Evolutionary conservation across 2,329 filamentous ascomycete species (phyloP), one percentile per base, ranked within the genome.

Genomic region (Lizonia empirigonia): DNA sequence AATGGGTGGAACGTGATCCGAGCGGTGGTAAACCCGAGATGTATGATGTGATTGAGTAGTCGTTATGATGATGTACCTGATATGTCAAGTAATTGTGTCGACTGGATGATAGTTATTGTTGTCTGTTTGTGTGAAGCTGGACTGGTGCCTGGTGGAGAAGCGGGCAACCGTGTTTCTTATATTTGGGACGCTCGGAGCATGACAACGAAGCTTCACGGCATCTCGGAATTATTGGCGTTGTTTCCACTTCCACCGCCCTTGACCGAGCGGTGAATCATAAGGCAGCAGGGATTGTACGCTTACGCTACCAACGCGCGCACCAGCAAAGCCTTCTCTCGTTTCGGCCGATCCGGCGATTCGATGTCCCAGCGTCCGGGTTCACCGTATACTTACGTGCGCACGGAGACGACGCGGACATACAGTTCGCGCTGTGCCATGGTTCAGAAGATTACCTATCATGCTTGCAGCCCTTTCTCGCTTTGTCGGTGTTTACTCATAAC

Each of bases 1-100:
- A 69, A 67, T 71, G 44, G 63, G 56, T 49, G 60, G 63, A 62
- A 66, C 58, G 68, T 65, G 68, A 66, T 70, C 58, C 67, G 68
- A 69, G 67, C 61, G 44, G 55, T 50, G 41, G 26, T 46, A 46
- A 40, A 27, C 22, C 44, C 36, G 53, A 53, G 10, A 39, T 44
- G 53, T 52, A 41, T 57, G 50, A 46, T 44, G 53, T 55, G 41
- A 33, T 52, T 34, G 32, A 45, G 15, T 26, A 39, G 24, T 40
- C 49, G 55, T 42, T 24, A 38, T 42, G 37, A 52, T 52, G 42
- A 52, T 42, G 49, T 42, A 52, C 22, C 29, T 23, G 40, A 42
- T 35, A 35, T 26, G 29, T 44, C 18, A 37, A 27, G 27, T 38
- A 36, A 15, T 34, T 24, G 33, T 42, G 18, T 30, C 23, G 7